A percentile compares a stretch with the other conserved stretches of the same genome.
Evolutionary conservation across 2,329 filamentous ascomycete genomes (phyloP).

Genomic region (Hypoxylon sp.): DNA sequence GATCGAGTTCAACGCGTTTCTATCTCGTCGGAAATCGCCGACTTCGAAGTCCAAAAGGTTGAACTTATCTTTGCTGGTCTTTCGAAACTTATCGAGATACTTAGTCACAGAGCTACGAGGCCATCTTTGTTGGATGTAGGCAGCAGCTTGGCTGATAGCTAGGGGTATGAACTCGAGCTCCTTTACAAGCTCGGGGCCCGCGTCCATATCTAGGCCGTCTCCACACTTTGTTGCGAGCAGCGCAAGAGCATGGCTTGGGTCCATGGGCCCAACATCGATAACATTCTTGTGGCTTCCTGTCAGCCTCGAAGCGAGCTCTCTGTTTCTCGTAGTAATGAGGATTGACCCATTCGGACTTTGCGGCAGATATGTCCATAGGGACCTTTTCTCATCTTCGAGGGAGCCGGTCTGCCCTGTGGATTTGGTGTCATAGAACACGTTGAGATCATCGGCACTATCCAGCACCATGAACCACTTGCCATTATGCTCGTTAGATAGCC

Average conservation of each 20-base stretch:
- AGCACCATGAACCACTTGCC: neutral
- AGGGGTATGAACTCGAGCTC: neutral
- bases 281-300: neutral
- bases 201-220: neutral
- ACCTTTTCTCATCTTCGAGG: neutral
- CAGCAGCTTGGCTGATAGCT: constrained; percentile 1
- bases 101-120: neutral
- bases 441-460: constrained; percentile 4
- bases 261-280: neutral
- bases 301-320: neutral
- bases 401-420: neutral
- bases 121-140: neutral
- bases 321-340: neutral
- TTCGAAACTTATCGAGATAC: neutral
- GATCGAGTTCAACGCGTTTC: neutral
- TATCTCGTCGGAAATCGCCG: neutral
- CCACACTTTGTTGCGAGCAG: neutral
- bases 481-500: neutral
- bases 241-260: neutral
- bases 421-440: neutral
- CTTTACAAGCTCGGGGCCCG: neutral
- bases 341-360: constrained; percentile 4
- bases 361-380: neutral
- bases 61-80: neutral
- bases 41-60: neutral